Base-by-base conservation (phyloP, 148 eudicot species). In the Amaranthus cruentus region DNA sequence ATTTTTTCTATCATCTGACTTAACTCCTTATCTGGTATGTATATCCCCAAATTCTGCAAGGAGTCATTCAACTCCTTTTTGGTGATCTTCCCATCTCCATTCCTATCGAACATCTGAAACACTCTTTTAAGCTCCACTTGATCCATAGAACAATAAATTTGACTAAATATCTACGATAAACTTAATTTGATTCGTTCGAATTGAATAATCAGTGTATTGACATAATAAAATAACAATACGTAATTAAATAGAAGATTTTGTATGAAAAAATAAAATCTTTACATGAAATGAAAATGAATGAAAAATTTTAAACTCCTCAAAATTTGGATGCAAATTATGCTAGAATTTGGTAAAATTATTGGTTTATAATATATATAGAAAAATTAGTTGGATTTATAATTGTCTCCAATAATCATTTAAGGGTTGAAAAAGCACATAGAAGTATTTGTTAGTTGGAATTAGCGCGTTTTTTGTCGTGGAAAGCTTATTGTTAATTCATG, bases 71-170 rank as follows among this genome's bases (percentile, higher is more conserved):
- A 69, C 78, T 93, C 96, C 15, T 79, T 77, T 53, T 83, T 84
- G 47, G 91, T 87, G 3, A 90, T 85, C 77, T 84, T 84, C 0
- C 94, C 94, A 38, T 93, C 92, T 10, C 98, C 92, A 48, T 93
- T 89, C 0, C 82, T 81, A 56, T 93, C 92, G 44, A 93, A 89
- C 96, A 93, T 87, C 13, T 86, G 85, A 60, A 90, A 93, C 7
- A 93, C 88, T 15, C 94, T 73, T 42, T 82, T 81, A 10, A 93
- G 69, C 86, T 93, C 98, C 0, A 76, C 14, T 6, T 86, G 78
- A 78, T 87, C 94, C 98, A 90, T 89, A 28, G 6, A 15, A 43
- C 11, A 7, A 28, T 21, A 28, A 28, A 28, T 0, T 28, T 28
- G 38, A 28, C 38, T 28, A 28, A 0, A 28, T 28, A 28, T 28